phyloP scores from a whole-genome alignment of 805 yeast genomes.

The Ogataea dorogensis region DNA sequence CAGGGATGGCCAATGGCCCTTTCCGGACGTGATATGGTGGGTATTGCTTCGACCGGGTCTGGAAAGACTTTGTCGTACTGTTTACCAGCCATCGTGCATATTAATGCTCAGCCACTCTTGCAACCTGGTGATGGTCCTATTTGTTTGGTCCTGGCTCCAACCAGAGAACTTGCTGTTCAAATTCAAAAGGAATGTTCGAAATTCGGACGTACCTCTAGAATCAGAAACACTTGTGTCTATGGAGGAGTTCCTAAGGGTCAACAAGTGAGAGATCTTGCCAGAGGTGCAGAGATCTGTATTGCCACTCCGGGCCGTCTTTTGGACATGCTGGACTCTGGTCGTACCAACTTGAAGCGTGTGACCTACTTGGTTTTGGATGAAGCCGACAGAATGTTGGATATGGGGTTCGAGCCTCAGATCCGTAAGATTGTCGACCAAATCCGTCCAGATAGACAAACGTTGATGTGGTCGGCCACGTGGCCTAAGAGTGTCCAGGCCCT shows the following conservation, averaged over 20 bases:
- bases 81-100: slow-evolving; percentile 95
- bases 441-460: slow-evolving; percentile 98
- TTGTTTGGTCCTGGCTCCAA: slow-evolving; percentile 93
- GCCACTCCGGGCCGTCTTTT: slow-evolving; percentile 99
- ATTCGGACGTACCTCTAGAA: slow-evolving; percentile 88
- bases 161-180: slow-evolving; percentile 98
- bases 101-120: slow-evolving; percentile 95
- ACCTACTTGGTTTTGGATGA: slow-evolving; percentile 97
- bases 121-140: slow-evolving; percentile 96
- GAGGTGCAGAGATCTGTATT: slow-evolving; percentile 94
- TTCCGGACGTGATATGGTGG: slow-evolving; percentile 98
- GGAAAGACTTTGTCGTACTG: slow-evolving; percentile 98
- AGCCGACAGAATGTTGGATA: slow-evolving; percentile 99
- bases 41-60: slow-evolving; percentile 98
- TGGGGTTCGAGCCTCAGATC: slow-evolving; percentile 99
- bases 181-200: slow-evolving; percentile 95
- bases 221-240: slow-evolving; percentile 94
- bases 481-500: slow-evolving; percentile 95
- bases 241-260: slow-evolving; percentile 99
- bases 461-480: slow-evolving; percentile 99
- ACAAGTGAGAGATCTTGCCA: slow-evolving; percentile 91
- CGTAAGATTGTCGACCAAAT: slow-evolving; percentile 94
- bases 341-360: slow-evolving; percentile 93
- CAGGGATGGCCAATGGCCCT: slow-evolving; percentile 99
- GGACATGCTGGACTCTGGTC: slow-evolving; percentile 94